Percentiles rank a stretch among this genome's conserved stretches.
phyloP scores from a whole-genome alignment of 495 filamentous ascomycete genomes.

The Trichoderma reesei region DNA sequence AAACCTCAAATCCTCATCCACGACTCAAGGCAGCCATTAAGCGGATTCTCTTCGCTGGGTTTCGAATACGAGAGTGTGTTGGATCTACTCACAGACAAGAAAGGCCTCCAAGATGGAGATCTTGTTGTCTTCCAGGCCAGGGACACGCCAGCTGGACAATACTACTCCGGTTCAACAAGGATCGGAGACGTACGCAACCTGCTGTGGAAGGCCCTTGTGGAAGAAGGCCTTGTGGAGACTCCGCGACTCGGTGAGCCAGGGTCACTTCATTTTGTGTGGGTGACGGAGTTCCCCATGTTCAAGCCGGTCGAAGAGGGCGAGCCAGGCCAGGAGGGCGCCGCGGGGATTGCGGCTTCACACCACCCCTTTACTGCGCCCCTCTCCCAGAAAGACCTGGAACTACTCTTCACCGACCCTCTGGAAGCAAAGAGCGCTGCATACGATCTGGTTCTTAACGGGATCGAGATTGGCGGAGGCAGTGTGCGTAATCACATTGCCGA shows the following conservation, averaged over 20 bases:
- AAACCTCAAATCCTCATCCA: slow-evolving; percentile 67
- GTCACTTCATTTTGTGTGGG: slow-evolving; percentile 66
- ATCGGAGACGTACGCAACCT: slow-evolving; percentile 67
- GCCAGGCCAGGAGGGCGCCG: slow-evolving; percentile 70
- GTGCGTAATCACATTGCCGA: slow-evolving; percentile 81
- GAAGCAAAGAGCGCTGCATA: slow-evolving; percentile 74
- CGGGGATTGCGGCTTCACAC: slow-evolving; percentile 80
- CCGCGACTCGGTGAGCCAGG: slow-evolving; percentile 23
- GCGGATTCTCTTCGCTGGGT: slow-evolving; percentile 65
- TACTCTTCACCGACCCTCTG: slow-evolving; percentile 63
- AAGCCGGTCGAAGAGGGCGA: slow-evolving; percentile 56
- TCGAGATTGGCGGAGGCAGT: slow-evolving; percentile 89
- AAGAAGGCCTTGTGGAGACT: slow-evolving; percentile 40
- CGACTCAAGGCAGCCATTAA: slow-evolving; percentile 57
- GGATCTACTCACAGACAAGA: not conserved
- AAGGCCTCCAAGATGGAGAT: slow-evolving; percentile 48
- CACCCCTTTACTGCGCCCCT: slow-evolving; percentile 93
- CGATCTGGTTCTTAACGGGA: slow-evolving; percentile 89
- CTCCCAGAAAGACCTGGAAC: slow-evolving; percentile 57
- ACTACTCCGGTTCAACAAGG: slow-evolving; percentile 63
- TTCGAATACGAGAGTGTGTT: slow-evolving; percentile 38
- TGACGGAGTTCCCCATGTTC: slow-evolving; percentile 87
- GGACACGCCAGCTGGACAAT: slow-evolving; percentile 36
- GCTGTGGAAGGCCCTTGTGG: slow-evolving; percentile 56
- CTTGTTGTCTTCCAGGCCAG: slow-evolving; percentile 75